phyloP scores from a whole-genome alignment of 1,139 yeast species.

The Maudiozyma humilis region DNA sequence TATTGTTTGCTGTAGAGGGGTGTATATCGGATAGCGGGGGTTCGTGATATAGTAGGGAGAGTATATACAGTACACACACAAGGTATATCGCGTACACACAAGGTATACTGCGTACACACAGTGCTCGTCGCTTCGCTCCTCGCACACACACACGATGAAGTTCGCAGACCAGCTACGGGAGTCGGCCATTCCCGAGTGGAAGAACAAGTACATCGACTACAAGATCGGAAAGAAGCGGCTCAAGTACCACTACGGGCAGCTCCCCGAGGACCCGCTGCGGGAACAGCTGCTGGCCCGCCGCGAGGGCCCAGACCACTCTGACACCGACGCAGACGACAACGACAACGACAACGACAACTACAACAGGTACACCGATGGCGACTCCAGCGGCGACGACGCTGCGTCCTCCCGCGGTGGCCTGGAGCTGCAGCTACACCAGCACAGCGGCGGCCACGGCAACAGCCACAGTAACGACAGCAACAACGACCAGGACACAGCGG shows the following conservation, averaged over 20 bases:
- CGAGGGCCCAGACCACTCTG: background rate
- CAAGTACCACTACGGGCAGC: slow-evolving; percentile 28
- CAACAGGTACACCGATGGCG: background rate
- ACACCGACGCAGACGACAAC: background rate
- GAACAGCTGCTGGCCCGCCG: background rate
- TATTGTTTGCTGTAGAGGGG: no score
- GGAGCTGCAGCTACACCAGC: background rate
- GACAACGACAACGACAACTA: no score
- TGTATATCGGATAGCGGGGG: no score
- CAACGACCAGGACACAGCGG: slow-evolving; percentile 1
- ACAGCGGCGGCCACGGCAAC: background rate
- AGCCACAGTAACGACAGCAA: slow-evolving; percentile 7
- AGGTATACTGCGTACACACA: no score
- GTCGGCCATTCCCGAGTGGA: slow-evolving; percentile 78
- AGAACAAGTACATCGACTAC: slow-evolving; percentile 70
- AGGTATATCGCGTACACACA: no score
- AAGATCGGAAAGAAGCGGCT: slow-evolving; percentile 55
- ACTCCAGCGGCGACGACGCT: background rate
- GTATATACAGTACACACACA: no score
- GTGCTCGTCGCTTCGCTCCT: no score
- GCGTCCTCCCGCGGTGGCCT: no score
- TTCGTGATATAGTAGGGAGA: no score
- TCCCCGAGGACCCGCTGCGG: slow-evolving; percentile 10
- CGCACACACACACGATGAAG: slow-evolving; percentile 36
- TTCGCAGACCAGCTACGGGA: slow-evolving; percentile 52